These are phyloP conservation scores for Xylaria venustula DNA, from an alignment of 495 filamentous ascomycete genomes.

Conservation along the genomic window DNA sequence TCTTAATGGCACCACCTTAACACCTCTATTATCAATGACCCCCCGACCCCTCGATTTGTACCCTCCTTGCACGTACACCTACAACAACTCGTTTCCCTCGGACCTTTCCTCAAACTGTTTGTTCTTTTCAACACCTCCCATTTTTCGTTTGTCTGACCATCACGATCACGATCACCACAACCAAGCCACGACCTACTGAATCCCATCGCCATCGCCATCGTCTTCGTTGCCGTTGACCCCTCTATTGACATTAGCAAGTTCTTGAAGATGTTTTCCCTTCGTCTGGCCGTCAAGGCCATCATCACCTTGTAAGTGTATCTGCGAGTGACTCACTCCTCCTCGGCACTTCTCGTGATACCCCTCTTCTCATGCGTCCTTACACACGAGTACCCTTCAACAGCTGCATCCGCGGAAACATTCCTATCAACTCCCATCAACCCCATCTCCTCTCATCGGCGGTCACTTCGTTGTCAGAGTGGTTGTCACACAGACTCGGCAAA, in stretches of 20 bases:
- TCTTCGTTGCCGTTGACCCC: no score
- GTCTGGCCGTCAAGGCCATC: background rate
- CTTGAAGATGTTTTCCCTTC: background rate
- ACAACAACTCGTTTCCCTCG: no score
- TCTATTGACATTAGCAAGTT: background rate
- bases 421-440: background rate
- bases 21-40: no score
- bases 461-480: no score
- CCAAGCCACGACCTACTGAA: background rate
- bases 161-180: background rate
- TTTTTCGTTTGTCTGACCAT: background rate
- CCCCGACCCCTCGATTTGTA: no score
- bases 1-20: no score
- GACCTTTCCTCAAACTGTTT: no score
- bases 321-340: background rate
- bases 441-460: background rate
- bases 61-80: no score
- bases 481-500: no score
- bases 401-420: background rate
- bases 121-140: background rate
- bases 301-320: constrained; percentile 8
- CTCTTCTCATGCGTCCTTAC: background rate
- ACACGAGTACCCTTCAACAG: background rate
- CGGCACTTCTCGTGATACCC: background rate
- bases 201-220: background rate